Percentiles rank a stretch among this genome's conserved stretches.
phyloP scores from a whole-genome alignment of 768 basidiomycete genomes.

The Naganishia friedmannii region DNA sequence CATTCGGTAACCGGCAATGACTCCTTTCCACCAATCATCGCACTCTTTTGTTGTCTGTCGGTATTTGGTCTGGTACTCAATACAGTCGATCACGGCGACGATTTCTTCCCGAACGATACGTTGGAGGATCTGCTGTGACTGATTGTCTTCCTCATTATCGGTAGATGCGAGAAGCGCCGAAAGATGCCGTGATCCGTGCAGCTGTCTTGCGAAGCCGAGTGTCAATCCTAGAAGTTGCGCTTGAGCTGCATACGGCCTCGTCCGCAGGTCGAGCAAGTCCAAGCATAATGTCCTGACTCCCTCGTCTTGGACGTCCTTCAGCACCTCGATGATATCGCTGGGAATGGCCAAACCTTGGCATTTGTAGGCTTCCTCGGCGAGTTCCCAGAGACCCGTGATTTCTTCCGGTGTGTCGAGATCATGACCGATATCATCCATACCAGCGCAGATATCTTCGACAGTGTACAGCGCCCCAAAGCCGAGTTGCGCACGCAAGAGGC shows the following conservation, averaged over 20 bases:
- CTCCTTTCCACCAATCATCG: constrained; percentile 16
- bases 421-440: constrained; percentile 36
- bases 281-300: constrained; percentile 15
- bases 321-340: constrained; percentile 21
- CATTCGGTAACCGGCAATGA: constrained; percentile 17
- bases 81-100: constrained; percentile 18
- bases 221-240: constrained; percentile 22
- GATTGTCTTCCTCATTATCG: background rate
- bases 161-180: background rate
- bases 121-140: background rate
- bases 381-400: constrained; percentile 26
- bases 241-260: constrained; percentile 21
- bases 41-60: constrained; percentile 10
- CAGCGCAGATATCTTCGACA: constrained; percentile 38
- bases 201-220: constrained; percentile 19
- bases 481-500: constrained; percentile 32
- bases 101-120: constrained; percentile 22
- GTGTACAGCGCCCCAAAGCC: constrained; percentile 41
- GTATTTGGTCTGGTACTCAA: constrained; percentile 21
- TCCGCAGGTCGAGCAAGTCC: constrained; percentile 25
- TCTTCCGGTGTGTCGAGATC: constrained; percentile 24
- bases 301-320: background rate
- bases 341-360: constrained; percentile 1
- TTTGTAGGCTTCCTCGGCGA: constrained; percentile 14
- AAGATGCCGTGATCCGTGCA: constrained; percentile 13